Evolutionary conservation across 352 stramenopile species (phyloP).

Genomic region (Nothophytophthora sp.): DNA sequence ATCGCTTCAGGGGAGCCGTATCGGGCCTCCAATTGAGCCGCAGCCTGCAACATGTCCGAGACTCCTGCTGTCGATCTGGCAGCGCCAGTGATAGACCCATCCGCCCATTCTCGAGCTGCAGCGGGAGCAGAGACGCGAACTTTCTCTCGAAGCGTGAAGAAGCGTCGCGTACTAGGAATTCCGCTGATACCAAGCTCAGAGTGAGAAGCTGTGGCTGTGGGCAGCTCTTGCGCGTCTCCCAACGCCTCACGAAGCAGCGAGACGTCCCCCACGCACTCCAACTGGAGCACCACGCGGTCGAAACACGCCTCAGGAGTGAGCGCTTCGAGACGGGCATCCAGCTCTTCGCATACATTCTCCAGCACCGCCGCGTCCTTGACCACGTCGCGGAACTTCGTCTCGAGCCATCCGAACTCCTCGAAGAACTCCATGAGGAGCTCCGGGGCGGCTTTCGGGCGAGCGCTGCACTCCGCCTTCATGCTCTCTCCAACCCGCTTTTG

Average conservation of each 20-base stretch:
- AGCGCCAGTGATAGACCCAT: too few species aligned
- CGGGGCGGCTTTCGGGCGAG: too few species aligned
- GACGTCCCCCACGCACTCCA: conserved; percentile 3
- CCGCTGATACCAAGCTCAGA: conserved; percentile 8
- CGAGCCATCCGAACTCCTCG: conserved; percentile 1
- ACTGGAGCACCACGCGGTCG: neutral
- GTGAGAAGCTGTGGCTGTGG: neutral
- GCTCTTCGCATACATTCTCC: neutral
- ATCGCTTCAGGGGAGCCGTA: neutral
- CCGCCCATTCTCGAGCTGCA: too few species aligned
- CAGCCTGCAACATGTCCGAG: neutral
- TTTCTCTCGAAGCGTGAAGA: conserved; percentile 7
- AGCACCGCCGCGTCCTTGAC: neutral
- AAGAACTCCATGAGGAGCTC: neutral
- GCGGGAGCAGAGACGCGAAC: too few species aligned
- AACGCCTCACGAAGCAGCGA: neutral
- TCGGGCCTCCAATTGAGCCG: neutral
- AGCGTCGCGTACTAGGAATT: conserved; percentile 2
- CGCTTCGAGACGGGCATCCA: conserved; percentile 1
- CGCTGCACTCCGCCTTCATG: too few species aligned
- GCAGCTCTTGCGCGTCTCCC: neutral
- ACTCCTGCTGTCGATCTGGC: neutral
- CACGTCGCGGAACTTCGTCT: neutral
- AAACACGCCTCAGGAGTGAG: conserved; percentile 1
- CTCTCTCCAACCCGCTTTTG: too few species aligned